Base-by-base conservation (phyloP, 164 flowering plant species). In the Aristolochia californica region DNA sequence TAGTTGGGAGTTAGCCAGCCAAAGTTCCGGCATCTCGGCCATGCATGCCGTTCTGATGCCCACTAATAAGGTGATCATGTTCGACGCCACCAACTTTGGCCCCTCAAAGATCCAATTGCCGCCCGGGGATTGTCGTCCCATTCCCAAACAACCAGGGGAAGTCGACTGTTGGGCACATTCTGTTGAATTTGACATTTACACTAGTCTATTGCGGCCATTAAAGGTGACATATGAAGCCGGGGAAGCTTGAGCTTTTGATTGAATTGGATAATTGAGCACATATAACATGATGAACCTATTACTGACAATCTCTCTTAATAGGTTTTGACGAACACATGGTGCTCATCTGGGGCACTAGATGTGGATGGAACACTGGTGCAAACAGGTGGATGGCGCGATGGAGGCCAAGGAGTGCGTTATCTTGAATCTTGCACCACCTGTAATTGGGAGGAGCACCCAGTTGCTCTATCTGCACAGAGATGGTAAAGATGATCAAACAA, bases 121-220 rank as follows among this genome's bases (percentile, higher is more conserved):
- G 0, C 48, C 53, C 2, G 77, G 66, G 0, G 40, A 58, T 2
- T 82, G 89, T 59, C 75, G 79, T 16, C 44, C 53, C 0, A 53
- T 60, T 13, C 58, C 65, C 5, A 48, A 27, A 1, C 34, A 56
- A 45, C 25, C 18, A 21, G 26, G 38, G 0, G 9, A 50, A 30
- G 2, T 24, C 14, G 98, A 91, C 65, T 91, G 98, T 51, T 78
- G 64, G 68, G 78, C 84, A 43, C 98, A 91, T 70, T 70, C 82
- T 13, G 74, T 86, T 0, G 77, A 77, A 11, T 78, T 59, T 48
- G 83, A 87, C 59, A 28, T 68, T 27, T 72, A 58, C 3, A 78
- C 79, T 5, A 71, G 59, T 0, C 2, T 24, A 2, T 16, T 74
- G 4, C 75, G 82, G 16, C 74, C 88, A 0, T 76, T 85, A 16